Evolutionary conservation across 23 red algal species (phyloP).

Genomic region (Chondrus crispus): DNA sequence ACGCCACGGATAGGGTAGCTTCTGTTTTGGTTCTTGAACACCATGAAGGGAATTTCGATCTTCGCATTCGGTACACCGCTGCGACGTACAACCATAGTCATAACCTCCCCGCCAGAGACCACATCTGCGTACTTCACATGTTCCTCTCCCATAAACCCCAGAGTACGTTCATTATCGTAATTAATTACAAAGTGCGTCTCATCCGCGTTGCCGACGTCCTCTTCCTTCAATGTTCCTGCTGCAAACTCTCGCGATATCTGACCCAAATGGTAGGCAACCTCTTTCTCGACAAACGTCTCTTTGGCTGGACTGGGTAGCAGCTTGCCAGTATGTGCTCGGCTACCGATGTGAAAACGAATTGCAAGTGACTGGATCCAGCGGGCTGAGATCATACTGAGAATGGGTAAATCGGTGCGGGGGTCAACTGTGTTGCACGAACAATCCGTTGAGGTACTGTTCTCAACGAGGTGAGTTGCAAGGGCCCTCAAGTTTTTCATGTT

Average conservation of each 20-base stretch:
- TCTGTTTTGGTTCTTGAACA: not conserved
- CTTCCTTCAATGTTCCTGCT: not conserved
- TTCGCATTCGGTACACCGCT: not conserved
- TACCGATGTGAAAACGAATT: not conserved
- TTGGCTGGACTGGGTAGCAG: not conserved
- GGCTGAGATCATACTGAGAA: no score
- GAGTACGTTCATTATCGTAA: not conserved
- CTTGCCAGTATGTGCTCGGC: not conserved
- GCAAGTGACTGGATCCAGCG: not conserved
- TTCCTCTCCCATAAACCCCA: not conserved
- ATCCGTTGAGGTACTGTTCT: no score
- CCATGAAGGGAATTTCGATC: not conserved
- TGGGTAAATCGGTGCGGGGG: no score
- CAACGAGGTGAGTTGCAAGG: no score
- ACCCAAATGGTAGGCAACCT: not conserved
- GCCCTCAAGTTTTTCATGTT: no score
- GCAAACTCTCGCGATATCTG: not conserved
- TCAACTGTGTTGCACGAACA: no score
- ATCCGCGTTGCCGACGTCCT: not conserved
- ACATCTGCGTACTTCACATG: not conserved
- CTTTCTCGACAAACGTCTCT: not conserved
- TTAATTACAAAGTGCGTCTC: not conserved
- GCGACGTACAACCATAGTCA: not conserved
- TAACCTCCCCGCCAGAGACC: not conserved
- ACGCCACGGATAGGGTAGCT: not conserved